Conservation (phyloP, 1,139 yeast genomes). For the Candida labiduridarum region DNA sequence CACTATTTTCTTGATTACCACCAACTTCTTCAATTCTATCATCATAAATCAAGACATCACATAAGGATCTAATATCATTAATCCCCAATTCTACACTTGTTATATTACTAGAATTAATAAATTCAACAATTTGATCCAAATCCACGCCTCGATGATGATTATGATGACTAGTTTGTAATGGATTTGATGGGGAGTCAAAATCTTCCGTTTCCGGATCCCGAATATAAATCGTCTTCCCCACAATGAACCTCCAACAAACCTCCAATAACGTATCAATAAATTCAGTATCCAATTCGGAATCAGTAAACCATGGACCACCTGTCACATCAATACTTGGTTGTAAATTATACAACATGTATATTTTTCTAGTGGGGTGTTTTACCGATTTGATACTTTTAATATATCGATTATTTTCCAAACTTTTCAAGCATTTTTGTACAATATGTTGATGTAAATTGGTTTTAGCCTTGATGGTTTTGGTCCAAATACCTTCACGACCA, state of each 20-base stretch:
- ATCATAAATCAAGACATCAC: slow-evolving; percentile 87
- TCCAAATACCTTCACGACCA: slow-evolving; percentile 96
- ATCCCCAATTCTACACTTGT: slow-evolving; percentile 79
- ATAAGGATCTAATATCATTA: slow-evolving; percentile 75
- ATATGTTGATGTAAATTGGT: slow-evolving; percentile 94
- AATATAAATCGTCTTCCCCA: slow-evolving; percentile 57
- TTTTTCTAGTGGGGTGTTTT: slow-evolving; percentile 93
- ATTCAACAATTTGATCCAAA: slow-evolving; percentile 70
- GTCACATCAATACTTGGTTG: slow-evolving; percentile 96
- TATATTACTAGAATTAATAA: slow-evolving; percentile 73
- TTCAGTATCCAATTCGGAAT: slow-evolving; percentile 90
- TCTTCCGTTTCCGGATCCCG: slow-evolving; percentile 62
- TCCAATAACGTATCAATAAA: slow-evolving; percentile 82
- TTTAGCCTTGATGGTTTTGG: slow-evolving; percentile 86
- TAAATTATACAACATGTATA: slow-evolving; percentile 89
- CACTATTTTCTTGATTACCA: slow-evolving; percentile 41
- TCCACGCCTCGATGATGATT: slow-evolving; percentile 66
- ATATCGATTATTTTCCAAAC: slow-evolving; percentile 78
- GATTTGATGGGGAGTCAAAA: slow-evolving; percentile 27
- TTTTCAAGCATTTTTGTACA: slow-evolving; percentile 81
- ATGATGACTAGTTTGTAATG: slow-evolving; percentile 46
- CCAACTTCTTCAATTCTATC: slow-evolving; percentile 72
- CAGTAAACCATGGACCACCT: slow-evolving; percentile 99
- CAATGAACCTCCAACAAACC: slow-evolving; percentile 86
- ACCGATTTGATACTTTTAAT: slow-evolving; percentile 92